Evolutionary conservation across 2,329 filamentous ascomycete genomes (phyloP).

Genomic region (Aureobasidium melanogenum): DNA sequence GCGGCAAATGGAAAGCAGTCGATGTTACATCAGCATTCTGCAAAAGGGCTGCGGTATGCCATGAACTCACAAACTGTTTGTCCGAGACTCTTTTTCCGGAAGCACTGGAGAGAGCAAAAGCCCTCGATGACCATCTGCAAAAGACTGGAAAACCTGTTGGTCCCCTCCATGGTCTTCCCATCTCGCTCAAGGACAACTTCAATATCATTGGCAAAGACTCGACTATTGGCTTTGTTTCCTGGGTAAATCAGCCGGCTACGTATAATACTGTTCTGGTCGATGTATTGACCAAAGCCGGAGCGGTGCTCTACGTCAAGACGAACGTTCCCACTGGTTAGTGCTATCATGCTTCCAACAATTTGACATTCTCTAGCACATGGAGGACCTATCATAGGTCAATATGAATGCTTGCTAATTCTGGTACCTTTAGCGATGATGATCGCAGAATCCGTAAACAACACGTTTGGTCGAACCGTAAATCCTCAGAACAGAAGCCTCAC

Average conservation of each 20-base stretch:
- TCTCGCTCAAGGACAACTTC: slow-evolving; percentile 65
- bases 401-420: neutral
- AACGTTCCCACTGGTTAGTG: slow-evolving; percentile 49
- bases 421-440: slow-evolving; percentile 49
- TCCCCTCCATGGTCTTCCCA: slow-evolving; percentile 58
- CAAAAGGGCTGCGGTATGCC: slow-evolving; percentile 46
- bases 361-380: no score
- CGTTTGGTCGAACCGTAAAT: slow-evolving; percentile 51
- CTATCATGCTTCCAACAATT: no score
- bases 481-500: slow-evolving; percentile 52
- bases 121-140: slow-evolving; percentile 43
- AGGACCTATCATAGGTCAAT: no score
- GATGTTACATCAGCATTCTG: slow-evolving; percentile 46
- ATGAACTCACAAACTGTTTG: slow-evolving; percentile 52
- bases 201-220: slow-evolving; percentile 52
- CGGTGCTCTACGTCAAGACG: slow-evolving; percentile 61
- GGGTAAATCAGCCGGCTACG: slow-evolving; percentile 50
- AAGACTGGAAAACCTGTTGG: slow-evolving; percentile 43
- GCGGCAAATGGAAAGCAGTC: slow-evolving; percentile 40
- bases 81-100: slow-evolving; percentile 49
- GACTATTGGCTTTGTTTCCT: slow-evolving; percentile 55
- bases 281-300: slow-evolving; percentile 51
- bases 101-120: slow-evolving; percentile 42
- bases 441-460: slow-evolving; percentile 57
- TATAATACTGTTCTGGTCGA: slow-evolving; percentile 50